Base-by-base conservation (phyloP, 345 rosid species). In the Pelargonium nanum region DNA sequence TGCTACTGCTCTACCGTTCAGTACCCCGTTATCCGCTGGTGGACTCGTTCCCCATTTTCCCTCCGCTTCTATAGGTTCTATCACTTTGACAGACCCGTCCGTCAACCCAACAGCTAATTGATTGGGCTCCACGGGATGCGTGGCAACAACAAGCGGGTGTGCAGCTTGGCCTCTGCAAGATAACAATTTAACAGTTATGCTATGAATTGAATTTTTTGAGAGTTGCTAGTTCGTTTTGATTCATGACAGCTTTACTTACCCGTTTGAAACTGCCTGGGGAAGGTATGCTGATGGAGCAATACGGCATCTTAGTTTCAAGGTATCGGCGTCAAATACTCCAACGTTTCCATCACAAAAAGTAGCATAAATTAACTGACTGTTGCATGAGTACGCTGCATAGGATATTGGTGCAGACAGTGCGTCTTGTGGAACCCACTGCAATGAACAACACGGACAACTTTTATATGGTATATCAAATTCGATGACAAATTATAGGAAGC, bases 71-170 rank as follows among this genome's bases (percentile, higher is more conserved):
- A 73, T 22, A 0, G 97, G 96, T 72, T 91, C 94, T 71, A 91
- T 67, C 63, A 86, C 91, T 71, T 80, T 84, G 6, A 90, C 82
- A 0, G 89, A 69, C 19, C 95, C 92, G 1, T 87, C 90, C 0
- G 64, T 79, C 77, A 90, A 70, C 58, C 96, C 94, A 0, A 91
- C 48, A 0, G 94, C 93, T 10, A 91, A 74, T 66, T 91, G 96
- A 76, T 85, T 88, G 32, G 85, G 73, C 30, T 87, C 91, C 0
- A 55, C 73, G 0, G 97, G 96, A 71, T 88, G 89, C 12, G 96
- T 77, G 0, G 96, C 97, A 48, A 91, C 79, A 22, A 84, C 94
- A 2, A 80, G 73, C 4, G 96, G 91, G 45, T 81, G 76, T 30
- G 74, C 82, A 19, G 78, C 72, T 74, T 82, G 93, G 81, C 75